These are phyloP conservation scores for Kewa caespitosa DNA, from an alignment of 179 eudicot genomes.

Conservation along the genomic window DNA sequence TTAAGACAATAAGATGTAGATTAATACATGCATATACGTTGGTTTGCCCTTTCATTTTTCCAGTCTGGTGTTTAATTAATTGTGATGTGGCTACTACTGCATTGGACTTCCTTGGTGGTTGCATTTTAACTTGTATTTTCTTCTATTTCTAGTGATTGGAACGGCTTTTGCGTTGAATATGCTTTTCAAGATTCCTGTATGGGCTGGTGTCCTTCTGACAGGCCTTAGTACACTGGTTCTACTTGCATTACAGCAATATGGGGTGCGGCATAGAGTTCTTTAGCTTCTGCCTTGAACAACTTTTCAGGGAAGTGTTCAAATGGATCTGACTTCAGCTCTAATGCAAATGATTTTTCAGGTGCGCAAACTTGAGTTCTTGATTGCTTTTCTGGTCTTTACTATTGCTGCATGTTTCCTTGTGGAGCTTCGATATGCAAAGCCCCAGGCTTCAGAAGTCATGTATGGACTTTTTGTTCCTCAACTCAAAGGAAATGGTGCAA, in stretches of 20 bases:
- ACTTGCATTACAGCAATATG: constrained; percentile 87
- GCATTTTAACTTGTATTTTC: constrained; percentile 2
- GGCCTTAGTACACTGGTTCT: constrained; percentile 89
- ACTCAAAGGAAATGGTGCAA: constrained; percentile 84
- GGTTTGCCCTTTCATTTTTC: neutral
- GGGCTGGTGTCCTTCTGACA: constrained; percentile 93
- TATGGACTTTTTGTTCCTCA: constrained; percentile 90
- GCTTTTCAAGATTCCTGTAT: constrained; percentile 86
- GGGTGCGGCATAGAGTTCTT: constrained; percentile 46
- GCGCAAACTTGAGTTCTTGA: constrained; percentile 88
- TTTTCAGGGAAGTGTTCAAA: neutral
- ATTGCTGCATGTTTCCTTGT: constrained; percentile 82
- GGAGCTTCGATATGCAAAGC: constrained; percentile 92
- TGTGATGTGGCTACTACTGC: neutral
- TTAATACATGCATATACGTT: neutral
- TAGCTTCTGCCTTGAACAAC: neutral
- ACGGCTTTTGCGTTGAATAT: constrained; percentile 96
- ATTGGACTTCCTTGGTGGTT: neutral
- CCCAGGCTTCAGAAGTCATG: constrained; percentile 67
- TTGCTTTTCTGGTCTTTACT: constrained; percentile 76
- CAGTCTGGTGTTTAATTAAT: too few relatives aligned
- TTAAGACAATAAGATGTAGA: neutral
- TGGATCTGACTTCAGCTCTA: constrained; percentile 16
- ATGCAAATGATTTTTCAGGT: constrained; percentile 46
- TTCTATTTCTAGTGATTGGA: constrained; percentile 63